Percentiles rank a stretch among this genome's conserved stretches.
Evolutionary conservation across 805 yeast genomes (phyloP).

Genomic region (Candida sithepensis): DNA sequence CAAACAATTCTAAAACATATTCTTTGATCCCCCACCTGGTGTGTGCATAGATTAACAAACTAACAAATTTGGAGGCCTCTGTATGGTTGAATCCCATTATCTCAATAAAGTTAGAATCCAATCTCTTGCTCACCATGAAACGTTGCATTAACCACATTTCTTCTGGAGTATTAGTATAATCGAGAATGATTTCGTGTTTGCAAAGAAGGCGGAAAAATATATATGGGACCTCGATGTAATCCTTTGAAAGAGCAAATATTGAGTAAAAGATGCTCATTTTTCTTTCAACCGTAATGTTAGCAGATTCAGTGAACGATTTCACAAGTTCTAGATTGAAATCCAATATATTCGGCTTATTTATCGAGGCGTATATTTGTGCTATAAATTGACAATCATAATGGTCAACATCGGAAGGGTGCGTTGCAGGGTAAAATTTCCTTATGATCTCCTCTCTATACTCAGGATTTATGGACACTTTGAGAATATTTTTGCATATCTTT

Average conservation of each 20-base stretch:
- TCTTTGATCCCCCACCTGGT: slow-evolving; percentile 22
- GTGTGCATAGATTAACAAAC: slow-evolving; percentile 19
- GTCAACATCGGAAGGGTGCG: neutral
- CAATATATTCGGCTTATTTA: neutral
- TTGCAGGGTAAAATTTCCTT: neutral
- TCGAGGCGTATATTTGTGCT: neutral
- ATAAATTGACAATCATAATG: slow-evolving; percentile 1
- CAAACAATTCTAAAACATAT: slow-evolving; percentile 9
- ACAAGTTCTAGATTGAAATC: neutral
- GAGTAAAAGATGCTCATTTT: neutral
- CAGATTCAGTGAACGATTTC: neutral
- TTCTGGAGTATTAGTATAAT: slow-evolving; percentile 6
- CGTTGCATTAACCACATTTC: slow-evolving; percentile 4
- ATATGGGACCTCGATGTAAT: neutral
- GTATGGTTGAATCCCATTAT: slow-evolving; percentile 3
- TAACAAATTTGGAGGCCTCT: slow-evolving; percentile 10
- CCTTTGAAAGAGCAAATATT: neutral
- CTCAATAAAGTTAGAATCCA: slow-evolving; percentile 9
- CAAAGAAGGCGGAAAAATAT: slow-evolving; percentile 6
- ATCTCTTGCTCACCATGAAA: neutral
- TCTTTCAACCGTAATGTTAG: neutral
- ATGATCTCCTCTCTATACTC: neutral
- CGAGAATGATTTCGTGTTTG: neutral
- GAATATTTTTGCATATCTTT: neutral
- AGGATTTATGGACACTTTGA: neutral